A percentile compares a stretch with the other conserved stretches of the same genome.
These are phyloP conservation scores for Aspergillus indologenus DNA, from an alignment of 495 filamentous ascomycete species.

Conservation along the genomic window DNA sequence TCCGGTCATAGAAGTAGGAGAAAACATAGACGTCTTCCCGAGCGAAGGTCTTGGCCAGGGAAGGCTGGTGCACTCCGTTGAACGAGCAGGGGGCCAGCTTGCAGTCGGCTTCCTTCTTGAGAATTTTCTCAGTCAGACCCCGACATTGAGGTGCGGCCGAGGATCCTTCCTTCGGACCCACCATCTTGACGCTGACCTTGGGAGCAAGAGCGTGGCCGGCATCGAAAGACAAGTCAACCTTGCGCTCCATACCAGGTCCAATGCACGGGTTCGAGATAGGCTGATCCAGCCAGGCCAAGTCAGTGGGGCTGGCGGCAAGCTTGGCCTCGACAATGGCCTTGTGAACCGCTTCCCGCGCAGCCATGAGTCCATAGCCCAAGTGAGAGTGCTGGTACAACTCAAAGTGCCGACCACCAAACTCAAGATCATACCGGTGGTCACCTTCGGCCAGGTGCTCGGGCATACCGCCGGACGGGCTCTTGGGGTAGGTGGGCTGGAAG, in stretches of 20 bases:
- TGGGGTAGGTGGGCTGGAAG: conserved; percentile 90
- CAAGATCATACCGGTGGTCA: conserved; percentile 93
- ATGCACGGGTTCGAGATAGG: conserved; percentile 88
- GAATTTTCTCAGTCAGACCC: conserved; percentile 80
- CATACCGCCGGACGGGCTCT: conserved; percentile 73
- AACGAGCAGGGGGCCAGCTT: conserved; percentile 88
- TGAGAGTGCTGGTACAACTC: conserved; percentile 98
- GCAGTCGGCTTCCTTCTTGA: conserved; percentile 83
- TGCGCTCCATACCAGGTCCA: conserved; percentile 67
- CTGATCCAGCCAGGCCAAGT: conserved; percentile 54
- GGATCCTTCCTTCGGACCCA: conserved; percentile 62
- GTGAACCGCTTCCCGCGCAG: conserved; percentile 83
- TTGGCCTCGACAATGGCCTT: conserved; percentile 63
- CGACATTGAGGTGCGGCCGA: conserved; percentile 84
- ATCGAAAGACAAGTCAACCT: conserved; percentile 64
- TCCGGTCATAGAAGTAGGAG: conserved; percentile 96
- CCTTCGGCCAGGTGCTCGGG: conserved; percentile 81
- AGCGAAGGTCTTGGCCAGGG: conserved; percentile 87
- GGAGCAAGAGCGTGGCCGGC: conserved; percentile 59
- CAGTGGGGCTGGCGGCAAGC: conserved; percentile 44
- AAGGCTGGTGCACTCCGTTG: conserved; percentile 93
- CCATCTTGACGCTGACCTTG: conserved; percentile 72
- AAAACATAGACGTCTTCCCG: conserved; percentile 93
- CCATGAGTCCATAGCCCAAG: conserved; percentile 95
- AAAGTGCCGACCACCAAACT: conserved; percentile 87